phyloP scores from a whole-genome alignment of 139 green algal genomes.

The Chlorella sp. region DNA sequence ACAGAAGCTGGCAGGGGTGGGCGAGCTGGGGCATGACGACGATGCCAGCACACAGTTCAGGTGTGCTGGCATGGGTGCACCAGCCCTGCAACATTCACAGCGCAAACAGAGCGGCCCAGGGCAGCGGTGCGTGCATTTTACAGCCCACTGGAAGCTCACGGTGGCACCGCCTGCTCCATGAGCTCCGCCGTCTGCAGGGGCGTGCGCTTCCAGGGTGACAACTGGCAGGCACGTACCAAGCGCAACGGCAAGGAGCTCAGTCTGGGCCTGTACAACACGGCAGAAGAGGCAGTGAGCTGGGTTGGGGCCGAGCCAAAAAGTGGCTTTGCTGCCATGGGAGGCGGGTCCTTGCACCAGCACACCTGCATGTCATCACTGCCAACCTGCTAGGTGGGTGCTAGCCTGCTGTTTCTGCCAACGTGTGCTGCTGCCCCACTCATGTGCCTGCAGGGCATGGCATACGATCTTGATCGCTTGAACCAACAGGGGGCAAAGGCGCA shows the following conservation, averaged over 20 bases:
- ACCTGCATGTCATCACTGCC: no score
- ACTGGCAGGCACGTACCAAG: conserved; percentile 34
- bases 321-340: no score
- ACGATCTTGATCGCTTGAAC: conserved; percentile 32
- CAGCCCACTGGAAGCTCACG: no score
- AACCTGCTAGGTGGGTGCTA: no score
- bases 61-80: not conserved
- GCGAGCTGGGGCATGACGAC: not conserved
- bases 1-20: not conserved
- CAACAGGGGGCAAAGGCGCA: conserved; percentile 33
- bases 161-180: no score
- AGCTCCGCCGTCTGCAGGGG: not conserved
- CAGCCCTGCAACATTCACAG: no score
- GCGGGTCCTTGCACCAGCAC: no score
- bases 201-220: conserved; percentile 26
- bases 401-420: no score
- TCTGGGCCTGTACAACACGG: conserved; percentile 30
- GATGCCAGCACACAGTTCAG: not conserved
- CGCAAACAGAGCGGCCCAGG: no score
- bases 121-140: no score
- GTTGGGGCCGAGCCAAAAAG: no score
- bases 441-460: not conserved
- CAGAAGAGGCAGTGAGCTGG: conserved; percentile 22
- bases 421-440: no score
- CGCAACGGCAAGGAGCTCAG: conserved; percentile 4